Evolutionary conservation across 352 stramenopile genomes (phyloP).

Genomic region (Pythium volutum): DNA sequence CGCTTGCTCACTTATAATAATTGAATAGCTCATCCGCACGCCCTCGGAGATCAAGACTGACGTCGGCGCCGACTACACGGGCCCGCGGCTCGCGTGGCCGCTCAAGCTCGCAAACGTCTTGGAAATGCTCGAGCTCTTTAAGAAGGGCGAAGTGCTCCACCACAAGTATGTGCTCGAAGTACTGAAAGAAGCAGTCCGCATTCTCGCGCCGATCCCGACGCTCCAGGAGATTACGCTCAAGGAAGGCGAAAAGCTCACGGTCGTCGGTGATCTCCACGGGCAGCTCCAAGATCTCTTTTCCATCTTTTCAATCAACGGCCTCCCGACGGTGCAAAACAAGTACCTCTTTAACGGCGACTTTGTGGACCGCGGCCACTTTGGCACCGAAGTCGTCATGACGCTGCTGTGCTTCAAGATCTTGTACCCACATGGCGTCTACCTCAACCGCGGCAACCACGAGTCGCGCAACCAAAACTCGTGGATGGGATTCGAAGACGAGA

Average conservation of each 20-base stretch:
- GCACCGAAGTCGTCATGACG: constrained; percentile 84
- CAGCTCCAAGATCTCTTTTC: constrained; percentile 94
- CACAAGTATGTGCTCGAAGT: constrained; percentile 91
- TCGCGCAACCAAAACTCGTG: constrained; percentile 92
- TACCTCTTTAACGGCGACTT: constrained; percentile 98
- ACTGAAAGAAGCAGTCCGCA: constrained; percentile 62
- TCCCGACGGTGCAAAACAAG: constrained; percentile 89
- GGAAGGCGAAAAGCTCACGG: constrained; percentile 88
- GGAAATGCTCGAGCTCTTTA: constrained; percentile 90
- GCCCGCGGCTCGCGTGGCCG: constrained; percentile 80
- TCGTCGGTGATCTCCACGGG: constrained; percentile 93
- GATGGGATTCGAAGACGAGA: constrained; percentile 92
- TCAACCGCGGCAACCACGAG: constrained; percentile 97
- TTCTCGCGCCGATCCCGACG: constrained; percentile 62
- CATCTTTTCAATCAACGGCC: constrained; percentile 92
- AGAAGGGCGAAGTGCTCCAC: constrained; percentile 83
- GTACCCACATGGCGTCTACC: constrained; percentile 81
- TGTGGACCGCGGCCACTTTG: constrained; percentile 91
- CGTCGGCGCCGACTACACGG: constrained; percentile 62
- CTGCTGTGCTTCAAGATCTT: constrained; percentile 72
- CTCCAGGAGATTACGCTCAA: constrained; percentile 85
- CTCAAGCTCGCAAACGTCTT: constrained; percentile 83
- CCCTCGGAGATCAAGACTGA: constrained; percentile 55
- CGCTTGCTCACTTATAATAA: constrained; percentile 1
- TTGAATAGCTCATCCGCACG: constrained; percentile 39